Base-by-base conservation (phyloP, 768 basidiomycete genomes). In the Russula brevipes region DNA sequence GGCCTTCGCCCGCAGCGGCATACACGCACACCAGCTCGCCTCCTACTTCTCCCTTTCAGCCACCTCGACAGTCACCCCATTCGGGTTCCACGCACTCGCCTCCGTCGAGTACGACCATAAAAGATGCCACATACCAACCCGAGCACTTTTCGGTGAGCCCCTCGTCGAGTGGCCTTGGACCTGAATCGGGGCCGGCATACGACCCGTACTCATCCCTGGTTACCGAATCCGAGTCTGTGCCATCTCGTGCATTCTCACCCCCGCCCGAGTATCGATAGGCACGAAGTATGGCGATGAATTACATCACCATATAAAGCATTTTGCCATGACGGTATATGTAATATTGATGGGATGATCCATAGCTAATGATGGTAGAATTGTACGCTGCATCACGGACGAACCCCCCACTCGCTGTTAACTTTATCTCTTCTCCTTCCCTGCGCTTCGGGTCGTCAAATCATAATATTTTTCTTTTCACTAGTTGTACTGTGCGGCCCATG, bases 261-360 rank as follows among this genome's bases (percentile, higher is more conserved):
- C 63, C 63, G 6, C 63, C 63, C 4, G 39, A 9, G 14, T 64
- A 64, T 30, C 41, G n/a, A 8, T 64, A 41, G 56, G n/a, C 11
- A 16, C n/a, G 31, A 45, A 42, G 14, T 24, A 24, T 39, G 31
- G 5, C 14, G 33, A 46, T 10, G 2, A 5, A 33, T 36, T 55
- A 54, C 31, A n/a, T n/a, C n/a, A 53, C 24, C 41, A 54, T 45
- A 46, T 46, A 24, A 16, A 36, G 5, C 56, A 46, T 39, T 41
- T 38, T 31, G 7, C 10, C 36, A 52, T 8, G 14, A 58, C 6
- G 19, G 24, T 36, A 24, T 49, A 38, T 30, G 57, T 58, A 58
- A 36, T 47, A 46, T 47, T 45, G 31, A 59, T 12, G 58, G 51
- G 39, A 17, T 44, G 50, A 59, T 4, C n/a, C n/a, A 42, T 36